Conservation (phyloP, 1,139 yeast genomes). For the Hansenula lynferdii region DNA sequence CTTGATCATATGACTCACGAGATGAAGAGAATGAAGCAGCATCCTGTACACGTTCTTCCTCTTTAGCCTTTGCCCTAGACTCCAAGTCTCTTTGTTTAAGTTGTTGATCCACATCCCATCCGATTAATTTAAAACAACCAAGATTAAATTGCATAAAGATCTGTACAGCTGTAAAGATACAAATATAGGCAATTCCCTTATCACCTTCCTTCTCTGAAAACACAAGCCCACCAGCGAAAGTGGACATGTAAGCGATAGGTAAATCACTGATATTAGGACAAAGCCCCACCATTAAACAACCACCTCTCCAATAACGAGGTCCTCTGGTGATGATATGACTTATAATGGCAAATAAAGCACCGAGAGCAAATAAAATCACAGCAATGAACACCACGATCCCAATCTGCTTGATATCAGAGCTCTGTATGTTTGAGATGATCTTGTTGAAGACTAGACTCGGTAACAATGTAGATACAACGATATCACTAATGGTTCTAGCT, state of each 20-base stretch:
- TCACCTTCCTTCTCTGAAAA: slow-evolving; percentile 58
- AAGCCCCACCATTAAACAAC: slow-evolving; percentile 74
- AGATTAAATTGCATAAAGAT: slow-evolving; percentile 66
- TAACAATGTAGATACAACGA: slow-evolving; percentile 63
- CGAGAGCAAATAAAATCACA: slow-evolving; percentile 10
- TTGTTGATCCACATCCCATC: slow-evolving; percentile 50
- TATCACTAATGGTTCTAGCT: slow-evolving; percentile 65
- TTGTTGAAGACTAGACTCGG: slow-evolving; percentile 82
- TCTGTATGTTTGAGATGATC: slow-evolving; percentile 66
- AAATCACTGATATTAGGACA: slow-evolving; percentile 77
- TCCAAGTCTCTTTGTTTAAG: slow-evolving; percentile 3
- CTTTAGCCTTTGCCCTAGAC: too few species aligned
- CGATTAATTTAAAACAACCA: slow-evolving; percentile 71
- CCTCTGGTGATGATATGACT: slow-evolving; percentile 11
- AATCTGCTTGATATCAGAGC: slow-evolving; percentile 67
- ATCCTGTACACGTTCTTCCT: too few species aligned
- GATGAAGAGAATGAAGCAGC: neutral
- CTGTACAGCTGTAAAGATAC: slow-evolving; percentile 73
- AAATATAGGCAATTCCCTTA: slow-evolving; percentile 82
- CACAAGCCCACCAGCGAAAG: slow-evolving; percentile 62
- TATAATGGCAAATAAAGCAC: slow-evolving; percentile 13
- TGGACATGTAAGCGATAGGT: slow-evolving; percentile 88
- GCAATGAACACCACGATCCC: slow-evolving; percentile 50
- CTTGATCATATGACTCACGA: neutral
- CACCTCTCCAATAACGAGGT: slow-evolving; percentile 82